phyloP scores from a whole-genome alignment of 106 monocot genomes.

The Chionographis japonica region DNA sequence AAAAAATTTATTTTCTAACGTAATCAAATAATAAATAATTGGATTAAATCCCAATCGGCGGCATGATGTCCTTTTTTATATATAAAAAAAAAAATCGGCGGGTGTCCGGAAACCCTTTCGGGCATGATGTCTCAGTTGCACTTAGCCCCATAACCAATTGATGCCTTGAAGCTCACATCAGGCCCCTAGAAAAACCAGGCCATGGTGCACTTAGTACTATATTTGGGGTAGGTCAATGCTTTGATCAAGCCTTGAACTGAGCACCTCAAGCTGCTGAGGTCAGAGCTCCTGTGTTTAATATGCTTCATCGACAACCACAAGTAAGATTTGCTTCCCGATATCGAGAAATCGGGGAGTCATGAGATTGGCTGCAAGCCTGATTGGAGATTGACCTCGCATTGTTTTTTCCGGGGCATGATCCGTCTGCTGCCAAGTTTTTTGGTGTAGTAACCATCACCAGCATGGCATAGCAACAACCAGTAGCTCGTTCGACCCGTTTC shows the following conservation, averaged over 20 bases:
- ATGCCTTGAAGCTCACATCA: no score
- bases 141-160: no score
- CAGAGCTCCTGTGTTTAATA: not conserved
- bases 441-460: not conserved
- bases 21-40: no score
- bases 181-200: no score
- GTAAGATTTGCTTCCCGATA: slow-evolving; percentile 4
- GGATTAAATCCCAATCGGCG: no score
- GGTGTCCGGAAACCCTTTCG: no score
- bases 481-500: not conserved
- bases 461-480: not conserved
- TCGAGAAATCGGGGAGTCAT: not conserved
- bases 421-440: not conserved
- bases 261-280: slow-evolving; percentile 6
- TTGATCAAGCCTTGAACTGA: slow-evolving; percentile 23
- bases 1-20: no score
- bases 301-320: not conserved
- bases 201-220: slow-evolving; percentile 8
- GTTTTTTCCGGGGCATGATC: slow-evolving; percentile 6
- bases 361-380: not conserved
- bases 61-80: no score
- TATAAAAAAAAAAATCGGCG: no score
- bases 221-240: slow-evolving; percentile 24
- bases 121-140: no score
- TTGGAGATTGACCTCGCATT: not conserved